A percentile compares a stretch with the other conserved stretches of the same genome.
Conservation (phyloP, 2,329 filamentous ascomycete genomes). For the Hymenoscyphus repandus region DNA sequence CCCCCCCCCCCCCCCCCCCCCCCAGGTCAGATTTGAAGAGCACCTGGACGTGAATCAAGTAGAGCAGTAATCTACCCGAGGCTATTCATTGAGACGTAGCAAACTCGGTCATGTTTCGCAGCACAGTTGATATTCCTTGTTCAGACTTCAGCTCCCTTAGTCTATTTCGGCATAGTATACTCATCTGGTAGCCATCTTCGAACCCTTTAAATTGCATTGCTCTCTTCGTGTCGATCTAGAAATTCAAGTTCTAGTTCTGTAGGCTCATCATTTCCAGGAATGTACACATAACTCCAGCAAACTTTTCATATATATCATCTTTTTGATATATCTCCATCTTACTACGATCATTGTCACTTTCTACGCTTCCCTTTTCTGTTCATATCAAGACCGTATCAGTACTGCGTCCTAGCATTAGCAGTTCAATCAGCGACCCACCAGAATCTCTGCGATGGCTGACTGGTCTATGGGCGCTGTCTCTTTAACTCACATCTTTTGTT, state of each 20-base stretch:
- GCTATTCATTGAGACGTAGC: not conserved
- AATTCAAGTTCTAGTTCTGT: not conserved
- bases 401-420: no score
- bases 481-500: conserved; percentile 3
- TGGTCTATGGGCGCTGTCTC: not conserved
- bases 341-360: not conserved
- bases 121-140: not conserved
- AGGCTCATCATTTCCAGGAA: not conserved
- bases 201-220: not conserved
- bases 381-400: not conserved
- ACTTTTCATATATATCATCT: not conserved
- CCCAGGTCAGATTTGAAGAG: not conserved
- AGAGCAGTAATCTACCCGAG: not conserved
- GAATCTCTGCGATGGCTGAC: no score
- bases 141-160: conserved; percentile 4
- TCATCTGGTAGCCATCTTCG: conserved; percentile 1
- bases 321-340: not conserved
- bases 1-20: no score
- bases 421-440: no score
- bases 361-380: not conserved
- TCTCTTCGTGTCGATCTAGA: conserved; percentile 8
- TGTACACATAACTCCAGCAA: not conserved
- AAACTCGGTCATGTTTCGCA: conserved; percentile 7
- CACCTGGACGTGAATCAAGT: not conserved
- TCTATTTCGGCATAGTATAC: not conserved